Conservation (phyloP, 208 protist species). For the Phytomonas francai region DNA sequence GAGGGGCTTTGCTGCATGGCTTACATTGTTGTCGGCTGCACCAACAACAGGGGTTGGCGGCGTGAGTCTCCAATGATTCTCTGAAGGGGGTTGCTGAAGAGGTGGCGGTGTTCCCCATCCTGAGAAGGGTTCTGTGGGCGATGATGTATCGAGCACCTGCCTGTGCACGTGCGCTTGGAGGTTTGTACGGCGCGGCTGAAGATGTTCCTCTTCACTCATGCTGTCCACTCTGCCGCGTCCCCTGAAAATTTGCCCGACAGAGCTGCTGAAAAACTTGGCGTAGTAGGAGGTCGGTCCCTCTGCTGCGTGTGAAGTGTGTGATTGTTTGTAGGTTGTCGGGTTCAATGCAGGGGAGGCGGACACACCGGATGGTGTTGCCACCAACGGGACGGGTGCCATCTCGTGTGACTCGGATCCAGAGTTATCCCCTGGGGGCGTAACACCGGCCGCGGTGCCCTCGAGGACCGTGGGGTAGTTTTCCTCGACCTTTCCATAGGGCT, state of each 20-base stretch:
- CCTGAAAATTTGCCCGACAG: slow-evolving; percentile 36
- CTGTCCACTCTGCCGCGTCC: slow-evolving; percentile 17
- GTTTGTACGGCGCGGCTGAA: slow-evolving; percentile 29
- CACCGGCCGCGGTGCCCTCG: not conserved
- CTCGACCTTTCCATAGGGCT: not conserved
- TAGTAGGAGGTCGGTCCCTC: slow-evolving; percentile 43
- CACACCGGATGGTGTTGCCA: not conserved
- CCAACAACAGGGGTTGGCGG: not conserved
- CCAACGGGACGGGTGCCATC: not conserved
- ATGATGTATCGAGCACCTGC: slow-evolving; percentile 12
- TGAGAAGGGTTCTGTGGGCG: slow-evolving; percentile 25
- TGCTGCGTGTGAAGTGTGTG: not conserved
- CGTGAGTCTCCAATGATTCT: not conserved
- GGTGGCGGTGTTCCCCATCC: not conserved
- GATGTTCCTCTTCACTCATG: not conserved
- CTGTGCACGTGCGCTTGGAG: slow-evolving; percentile 16
- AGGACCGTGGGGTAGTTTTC: not conserved
- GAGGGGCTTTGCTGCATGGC: slow-evolving; percentile 30
- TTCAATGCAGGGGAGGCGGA: not conserved
- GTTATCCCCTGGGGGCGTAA: not conserved
- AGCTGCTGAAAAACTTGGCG: slow-evolving; percentile 56
- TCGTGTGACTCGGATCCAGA: not conserved
- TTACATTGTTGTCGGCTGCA: slow-evolving; percentile 29
- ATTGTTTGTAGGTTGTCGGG: not conserved
- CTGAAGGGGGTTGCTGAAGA: not conserved